Conservation (phyloP, 176 grass and related monocot species). For the Oryza coarctata region DNA sequence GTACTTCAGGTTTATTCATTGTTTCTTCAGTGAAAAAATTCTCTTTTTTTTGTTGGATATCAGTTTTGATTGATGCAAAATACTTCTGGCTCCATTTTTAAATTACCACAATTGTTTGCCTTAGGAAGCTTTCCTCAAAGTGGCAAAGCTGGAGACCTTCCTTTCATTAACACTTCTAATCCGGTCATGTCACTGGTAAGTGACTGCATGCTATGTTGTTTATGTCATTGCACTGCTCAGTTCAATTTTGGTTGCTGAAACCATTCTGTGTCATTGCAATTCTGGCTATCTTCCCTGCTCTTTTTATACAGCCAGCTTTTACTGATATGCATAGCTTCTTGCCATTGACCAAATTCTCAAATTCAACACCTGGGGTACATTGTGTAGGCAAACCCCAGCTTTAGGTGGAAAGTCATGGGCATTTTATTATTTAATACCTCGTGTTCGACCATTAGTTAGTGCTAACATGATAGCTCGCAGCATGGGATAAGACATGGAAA, state of each 20-base stretch:
- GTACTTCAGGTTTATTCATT: slow-evolving; percentile 55
- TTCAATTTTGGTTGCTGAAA: slow-evolving; percentile 27
- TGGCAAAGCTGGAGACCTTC: slow-evolving; percentile 50
- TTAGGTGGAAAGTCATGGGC: slow-evolving; percentile 7
- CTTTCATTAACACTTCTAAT: slow-evolving; percentile 85
- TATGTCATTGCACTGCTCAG: slow-evolving; percentile 3
- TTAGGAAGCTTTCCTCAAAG: slow-evolving; percentile 50
- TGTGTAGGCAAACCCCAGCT: not conserved
- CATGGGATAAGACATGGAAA: slow-evolving; percentile 2
- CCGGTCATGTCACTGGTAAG: slow-evolving; percentile 97
- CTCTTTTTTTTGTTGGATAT: slow-evolving; percentile 8
- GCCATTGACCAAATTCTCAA: not conserved
- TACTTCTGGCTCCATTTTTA: slow-evolving; percentile 29
- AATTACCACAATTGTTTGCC: slow-evolving; percentile 27
- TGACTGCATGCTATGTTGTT: slow-evolving; percentile 21
- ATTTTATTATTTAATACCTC: slow-evolving; percentile 21
- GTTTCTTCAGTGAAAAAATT: slow-evolving; percentile 17
- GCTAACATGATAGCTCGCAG: not conserved
- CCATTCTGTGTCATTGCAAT: not conserved
- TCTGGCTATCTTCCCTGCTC: not conserved
- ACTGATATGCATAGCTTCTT: slow-evolving; percentile 3
- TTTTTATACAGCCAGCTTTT: slow-evolving; percentile 1
- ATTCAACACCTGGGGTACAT: not conserved
- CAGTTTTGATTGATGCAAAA: slow-evolving; percentile 21
- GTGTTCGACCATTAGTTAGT: not conserved